A percentile compares a stretch with the other conserved stretches of the same genome.
Evolutionary conservation across 371 early-diverging fungal species (phyloP).

Genomic region (Mortierella sp.): DNA sequence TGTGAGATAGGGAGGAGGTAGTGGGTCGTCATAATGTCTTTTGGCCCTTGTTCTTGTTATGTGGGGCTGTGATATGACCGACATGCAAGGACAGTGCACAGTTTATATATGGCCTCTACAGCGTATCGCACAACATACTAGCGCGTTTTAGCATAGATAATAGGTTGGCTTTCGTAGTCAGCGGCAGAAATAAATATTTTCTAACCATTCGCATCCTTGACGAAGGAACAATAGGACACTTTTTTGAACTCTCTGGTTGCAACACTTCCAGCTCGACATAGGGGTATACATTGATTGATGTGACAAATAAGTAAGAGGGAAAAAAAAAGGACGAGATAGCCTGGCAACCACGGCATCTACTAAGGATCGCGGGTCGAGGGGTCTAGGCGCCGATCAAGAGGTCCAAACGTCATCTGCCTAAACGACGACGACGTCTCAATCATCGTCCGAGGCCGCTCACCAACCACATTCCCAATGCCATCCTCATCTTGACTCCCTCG

Average conservation of each 20-base stretch:
- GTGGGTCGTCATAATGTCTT: no score
- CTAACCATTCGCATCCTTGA: no score
- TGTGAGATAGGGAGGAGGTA: no score
- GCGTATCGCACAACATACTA: no score
- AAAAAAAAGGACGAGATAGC: not conserved
- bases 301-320: not conserved
- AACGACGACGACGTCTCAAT: conserved; percentile 15
- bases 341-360: not conserved
- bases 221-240: no score
- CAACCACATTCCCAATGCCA: not conserved
- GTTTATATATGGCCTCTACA: no score
- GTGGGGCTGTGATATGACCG: no score
- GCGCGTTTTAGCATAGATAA: no score
- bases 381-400: not conserved
- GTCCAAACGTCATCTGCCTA: conserved; percentile 21
- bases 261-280: not conserved
- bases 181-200: no score
- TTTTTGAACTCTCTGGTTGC: not conserved
- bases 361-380: not conserved
- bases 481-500: conserved; percentile 19
- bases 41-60: no score
- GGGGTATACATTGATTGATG: not conserved
- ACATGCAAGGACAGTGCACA: no score
- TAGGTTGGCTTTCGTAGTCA: no score
- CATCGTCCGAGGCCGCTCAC: not conserved